Evolutionary conservation across 768 basidiomycete species (phyloP), one percentile per base, ranked within the genome.

Genomic region (Lentinula raphanica): DNA sequence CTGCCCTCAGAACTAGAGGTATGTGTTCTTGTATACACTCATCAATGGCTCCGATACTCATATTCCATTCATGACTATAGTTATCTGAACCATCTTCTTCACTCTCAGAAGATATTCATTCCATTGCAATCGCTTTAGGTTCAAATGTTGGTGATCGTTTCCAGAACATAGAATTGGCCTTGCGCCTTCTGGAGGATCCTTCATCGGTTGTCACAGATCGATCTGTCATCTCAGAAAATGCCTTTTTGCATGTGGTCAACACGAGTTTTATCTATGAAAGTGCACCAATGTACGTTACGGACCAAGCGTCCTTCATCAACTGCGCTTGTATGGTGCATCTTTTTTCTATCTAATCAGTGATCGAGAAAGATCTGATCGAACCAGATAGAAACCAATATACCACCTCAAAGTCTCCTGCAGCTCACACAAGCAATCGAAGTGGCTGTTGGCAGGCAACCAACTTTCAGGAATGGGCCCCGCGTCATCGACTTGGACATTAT

Each of bases 261-360:
- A 94, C 92, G 1, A 94, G 92, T 67, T 91, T 94, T 71, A 68
- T 98, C 74, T 98, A 98, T 68, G 90, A 98, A 71, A 94, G 90
- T 19, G 79, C 87, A 11, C 92, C 97, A 0, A 98, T 99, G 97
- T 98, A 99, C 68, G 88, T 96, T 42, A 83, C 83, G 11, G 88
- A 97, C 58, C 97, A 99, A 68, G 89, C 87, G 12, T 74, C 77
- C 35, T 98, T 98, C 72, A 80, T 90, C 59, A 99, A 98, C 66
- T 90, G 91, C 62, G 92, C 91, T n/a, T 90, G 93, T 60, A 74
- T 93, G 71, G 95, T 96, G 60, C 58, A 90, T 78, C 48, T 11
- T 44, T 9, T 1, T 13, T 12, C 46, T 11, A 39, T 9, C 1
- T 13, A 12, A 38, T 27, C 7, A n/a, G 1, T 27, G 3, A 48